phyloP scores from a whole-genome alignment of 768 basidiomycete species.

The Calocybe indica region DNA sequence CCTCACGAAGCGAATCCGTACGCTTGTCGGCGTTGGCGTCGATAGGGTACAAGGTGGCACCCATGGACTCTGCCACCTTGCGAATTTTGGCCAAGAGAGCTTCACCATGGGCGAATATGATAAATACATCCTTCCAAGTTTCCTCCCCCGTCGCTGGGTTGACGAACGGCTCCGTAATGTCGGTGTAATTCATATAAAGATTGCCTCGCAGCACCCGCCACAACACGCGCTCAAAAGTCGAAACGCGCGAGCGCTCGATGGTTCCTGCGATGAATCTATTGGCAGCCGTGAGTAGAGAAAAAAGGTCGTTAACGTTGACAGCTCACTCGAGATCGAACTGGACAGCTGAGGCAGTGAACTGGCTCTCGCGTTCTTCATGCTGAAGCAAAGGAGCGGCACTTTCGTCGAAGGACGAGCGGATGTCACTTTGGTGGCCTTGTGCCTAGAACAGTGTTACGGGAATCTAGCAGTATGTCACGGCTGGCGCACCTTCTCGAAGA shows the following conservation, averaged over 20 bases:
- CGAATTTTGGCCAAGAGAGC: constrained; percentile 93
- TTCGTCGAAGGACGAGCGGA: constrained; percentile 88
- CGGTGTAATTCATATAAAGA: constrained; percentile 97
- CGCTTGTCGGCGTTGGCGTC: constrained; percentile 94
- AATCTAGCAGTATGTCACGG: background rate
- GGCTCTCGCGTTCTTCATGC: constrained; percentile 79
- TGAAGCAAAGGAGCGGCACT: constrained; percentile 86
- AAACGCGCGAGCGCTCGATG: constrained; percentile 85
- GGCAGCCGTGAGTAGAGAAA: background rate
- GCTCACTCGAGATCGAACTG: constrained; percentile 88
- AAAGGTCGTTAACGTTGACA: background rate
- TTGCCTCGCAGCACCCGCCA: constrained; percentile 98
- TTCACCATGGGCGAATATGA: constrained; percentile 97
- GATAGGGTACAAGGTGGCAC: constrained; percentile 93
- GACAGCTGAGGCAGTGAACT: constrained; percentile 39
- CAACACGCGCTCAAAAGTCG: constrained; percentile 93
- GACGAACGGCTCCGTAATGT: constrained; percentile 89
- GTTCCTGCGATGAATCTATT: constrained; percentile 93
- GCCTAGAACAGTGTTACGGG: constrained; percentile 42
- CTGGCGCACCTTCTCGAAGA: constrained; percentile 75
- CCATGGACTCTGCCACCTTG: constrained; percentile 99
- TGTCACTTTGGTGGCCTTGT: constrained; percentile 70
- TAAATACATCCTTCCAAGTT: constrained; percentile 97
- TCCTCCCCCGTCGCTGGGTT: constrained; percentile 80
- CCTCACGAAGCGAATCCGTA: constrained; percentile 82